A percentile compares a stretch with the other conserved stretches of the same genome.
These are phyloP conservation scores for Camelina laxa DNA, from an alignment of 345 rosid genomes.

Conservation along the genomic window DNA sequence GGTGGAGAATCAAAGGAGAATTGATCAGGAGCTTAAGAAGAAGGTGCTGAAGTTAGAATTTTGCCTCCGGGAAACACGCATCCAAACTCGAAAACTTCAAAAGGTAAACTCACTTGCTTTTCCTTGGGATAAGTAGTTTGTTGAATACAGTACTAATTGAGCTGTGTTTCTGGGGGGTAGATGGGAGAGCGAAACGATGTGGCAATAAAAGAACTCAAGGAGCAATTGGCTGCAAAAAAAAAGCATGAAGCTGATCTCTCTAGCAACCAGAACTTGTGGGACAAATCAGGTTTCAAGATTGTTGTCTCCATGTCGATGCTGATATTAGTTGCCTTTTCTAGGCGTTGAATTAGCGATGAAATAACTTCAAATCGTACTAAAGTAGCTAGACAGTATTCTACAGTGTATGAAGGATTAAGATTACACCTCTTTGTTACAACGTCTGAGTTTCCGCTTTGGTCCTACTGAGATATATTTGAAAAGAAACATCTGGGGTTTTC, in stretches of 20 bases:
- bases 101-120: conserved; percentile 54
- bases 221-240: conserved; percentile 62
- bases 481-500: conserved; percentile 23
- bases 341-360: conserved; percentile 51
- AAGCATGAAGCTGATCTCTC: conserved; percentile 38
- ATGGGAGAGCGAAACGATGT: conserved; percentile 84
- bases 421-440: conserved; percentile 33
- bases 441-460: conserved; percentile 22
- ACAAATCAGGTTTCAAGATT: conserved; percentile 77
- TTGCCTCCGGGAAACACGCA: conserved; percentile 86
- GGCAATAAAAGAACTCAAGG: conserved; percentile 71
- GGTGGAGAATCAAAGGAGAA: conserved; percentile 85
- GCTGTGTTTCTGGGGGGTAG: conserved; percentile 46
- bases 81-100: conserved; percentile 81
- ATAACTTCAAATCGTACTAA: conserved; percentile 10
- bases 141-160: neutral
- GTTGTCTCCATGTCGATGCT: conserved; percentile 89
- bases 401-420: conserved; percentile 30
- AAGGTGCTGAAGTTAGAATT: conserved; percentile 87
- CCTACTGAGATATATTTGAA: conserved; percentile 15
- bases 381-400: conserved; percentile 31
- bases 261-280: conserved; percentile 78
- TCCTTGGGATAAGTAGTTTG: conserved; percentile 8
- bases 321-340: conserved; percentile 75
- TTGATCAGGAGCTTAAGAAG: conserved; percentile 88